These are phyloP conservation scores for Asterella californica DNA, from an alignment of 225 moss, liverwort and hornwort genomes.

Conservation along the genomic window DNA sequence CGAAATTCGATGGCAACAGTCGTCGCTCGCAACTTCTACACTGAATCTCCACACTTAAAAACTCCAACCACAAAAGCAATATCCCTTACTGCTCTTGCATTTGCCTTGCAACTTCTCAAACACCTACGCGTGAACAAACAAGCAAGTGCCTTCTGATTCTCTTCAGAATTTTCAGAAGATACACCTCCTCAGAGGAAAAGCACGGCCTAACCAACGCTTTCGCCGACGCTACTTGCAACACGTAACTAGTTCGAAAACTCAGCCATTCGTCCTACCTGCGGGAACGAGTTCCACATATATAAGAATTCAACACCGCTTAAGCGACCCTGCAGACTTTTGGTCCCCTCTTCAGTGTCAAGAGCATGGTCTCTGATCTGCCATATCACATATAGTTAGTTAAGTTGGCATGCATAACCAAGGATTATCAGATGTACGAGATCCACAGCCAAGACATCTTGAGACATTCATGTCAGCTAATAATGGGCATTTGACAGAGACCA, in stretches of 20 bases:
- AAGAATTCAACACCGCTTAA: constrained; percentile 86
- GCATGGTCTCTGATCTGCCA: constrained; percentile 86
- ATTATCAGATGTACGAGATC: background rate
- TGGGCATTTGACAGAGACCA: background rate
- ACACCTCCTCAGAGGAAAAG: background rate
- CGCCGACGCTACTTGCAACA: too few relatives aligned
- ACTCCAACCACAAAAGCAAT: background rate
- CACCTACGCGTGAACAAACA: too few relatives aligned
- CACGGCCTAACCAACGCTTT: background rate
- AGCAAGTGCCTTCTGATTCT: background rate
- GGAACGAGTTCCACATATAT: constrained; percentile 94
- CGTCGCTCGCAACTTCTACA: too few relatives aligned
- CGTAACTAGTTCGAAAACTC: background rate
- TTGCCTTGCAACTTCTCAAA: background rate
- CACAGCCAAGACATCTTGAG: background rate
- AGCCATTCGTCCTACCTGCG: constrained; percentile 49
- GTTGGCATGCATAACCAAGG: background rate
- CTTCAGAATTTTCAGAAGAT: background rate
- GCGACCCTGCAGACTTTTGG: constrained; percentile 66
- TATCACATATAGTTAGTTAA: background rate
- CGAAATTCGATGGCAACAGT: too few relatives aligned
- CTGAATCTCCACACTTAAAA: background rate
- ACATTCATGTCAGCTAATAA: too few relatives aligned
- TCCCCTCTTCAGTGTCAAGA: constrained; percentile 72
- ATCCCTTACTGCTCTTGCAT: background rate